Conservation (phyloP, 2,329 filamentous ascomycete species). For the Lachnum nothofagi region DNA sequence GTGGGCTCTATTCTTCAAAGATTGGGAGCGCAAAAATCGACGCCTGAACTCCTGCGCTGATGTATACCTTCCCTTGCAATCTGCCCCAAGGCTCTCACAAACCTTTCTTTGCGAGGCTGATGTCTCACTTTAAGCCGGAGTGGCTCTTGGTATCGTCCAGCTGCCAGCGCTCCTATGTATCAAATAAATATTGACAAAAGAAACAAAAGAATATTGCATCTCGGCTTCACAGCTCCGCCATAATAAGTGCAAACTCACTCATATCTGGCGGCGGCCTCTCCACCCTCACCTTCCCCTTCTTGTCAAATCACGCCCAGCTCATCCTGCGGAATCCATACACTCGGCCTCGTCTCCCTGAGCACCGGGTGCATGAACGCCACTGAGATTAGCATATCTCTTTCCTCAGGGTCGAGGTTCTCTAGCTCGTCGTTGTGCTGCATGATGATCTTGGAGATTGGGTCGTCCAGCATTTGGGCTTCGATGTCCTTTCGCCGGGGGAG, state of each 20-base stretch:
- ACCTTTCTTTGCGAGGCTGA: no score
- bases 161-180: no score
- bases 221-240: constrained; percentile 26
- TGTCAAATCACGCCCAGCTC: constrained; percentile 80
- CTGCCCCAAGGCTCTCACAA: no score
- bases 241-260: constrained; percentile 28
- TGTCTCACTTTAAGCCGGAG: no score
- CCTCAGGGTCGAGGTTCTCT: constrained; percentile 86
- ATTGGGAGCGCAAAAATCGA: no score
- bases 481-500: constrained; percentile 49
- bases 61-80: no score
- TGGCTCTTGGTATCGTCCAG: no score
- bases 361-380: constrained; percentile 76
- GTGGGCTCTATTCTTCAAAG: no score
- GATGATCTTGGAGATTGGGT: constrained; percentile 21
- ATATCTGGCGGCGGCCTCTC: constrained; percentile 30
- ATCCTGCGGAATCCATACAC: constrained; percentile 88
- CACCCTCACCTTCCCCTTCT: constrained; percentile 48
- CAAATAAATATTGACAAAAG: no score
- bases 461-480: constrained; percentile 61
- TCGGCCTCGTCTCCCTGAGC: constrained; percentile 72
- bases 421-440: constrained; percentile 66
- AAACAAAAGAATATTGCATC: no score
- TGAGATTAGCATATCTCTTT: constrained; percentile 75
- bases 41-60: no score